Evolutionary conservation across 176 grass and related monocot species (phyloP), one percentile per base, ranked within the genome.

Genomic region (Eleusine indica): DNA sequence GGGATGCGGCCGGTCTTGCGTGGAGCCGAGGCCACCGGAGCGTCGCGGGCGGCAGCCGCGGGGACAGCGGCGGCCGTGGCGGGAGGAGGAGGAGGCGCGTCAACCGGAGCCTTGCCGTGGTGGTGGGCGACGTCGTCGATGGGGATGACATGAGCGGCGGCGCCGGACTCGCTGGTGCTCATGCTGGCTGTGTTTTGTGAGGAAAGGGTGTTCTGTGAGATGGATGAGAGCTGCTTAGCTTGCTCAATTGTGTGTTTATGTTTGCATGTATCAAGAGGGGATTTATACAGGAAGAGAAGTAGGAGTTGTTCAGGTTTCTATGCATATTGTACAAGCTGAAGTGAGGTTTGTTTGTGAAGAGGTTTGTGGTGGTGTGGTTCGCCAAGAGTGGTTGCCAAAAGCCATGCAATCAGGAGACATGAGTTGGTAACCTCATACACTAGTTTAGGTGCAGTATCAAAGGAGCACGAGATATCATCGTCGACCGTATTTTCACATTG

Each of bases 111-210:
- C 81, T 93, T 93, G 22, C 66, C 42, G 9, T 88, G 80, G 4
- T 60, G n/a, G 17, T 25, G 80, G 51, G 62, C 76, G 32, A 71
- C 84, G 57, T 80, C 79, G 61, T 86, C 70, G 37, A 94, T 88
- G 73, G 87, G 89, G 66, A 97, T 86, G 65, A 88, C 89, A 14
- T 89, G 89, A 39, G 86, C 84, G 49, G 77, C 73, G 38, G 80
- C 51, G 40, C 72, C 46, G 82, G 80, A 70, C 73, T 97, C 91
- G 82, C 75, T 88, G 86, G 87, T 80, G 89, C 75, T 97, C 91
- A 94, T 97, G 61, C 44, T 66, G 15, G 72, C 17, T 87, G 73
- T 35, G 32, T 35, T 35, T 35, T 35, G 32, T 35, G 32, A 35
- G 32, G 32, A 66, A 13, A 17, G 9, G 14, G 0, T 10, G 44